phyloP scores from a whole-genome alignment of 2,329 filamentous ascomycete species.

The Colletotrichum lini region DNA sequence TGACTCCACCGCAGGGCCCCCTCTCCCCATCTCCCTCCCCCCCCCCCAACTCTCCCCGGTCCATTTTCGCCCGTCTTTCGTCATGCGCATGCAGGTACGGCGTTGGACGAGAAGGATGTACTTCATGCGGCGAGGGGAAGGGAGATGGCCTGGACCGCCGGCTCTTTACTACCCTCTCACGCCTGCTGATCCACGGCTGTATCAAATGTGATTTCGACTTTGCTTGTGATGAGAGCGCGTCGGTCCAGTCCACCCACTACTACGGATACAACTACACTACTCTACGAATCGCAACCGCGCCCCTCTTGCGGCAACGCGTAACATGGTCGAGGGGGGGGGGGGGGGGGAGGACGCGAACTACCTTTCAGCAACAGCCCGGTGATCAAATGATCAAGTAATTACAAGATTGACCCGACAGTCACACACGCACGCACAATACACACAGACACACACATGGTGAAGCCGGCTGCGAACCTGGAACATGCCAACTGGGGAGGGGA shows the following conservation, averaged over 20 bases:
- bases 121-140: conserved; percentile 27
- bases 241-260: no score
- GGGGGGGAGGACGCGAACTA: no score
- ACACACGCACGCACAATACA: no score
- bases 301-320: background rate
- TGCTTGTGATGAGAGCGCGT: background rate
- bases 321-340: no score
- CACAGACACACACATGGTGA: background rate
- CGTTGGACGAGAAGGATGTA: conserved; percentile 36
- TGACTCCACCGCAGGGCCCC: conserved; percentile 18
- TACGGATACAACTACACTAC: no score
- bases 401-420: background rate
- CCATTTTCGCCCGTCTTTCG: background rate
- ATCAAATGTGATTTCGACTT: background rate
- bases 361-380: background rate
- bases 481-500: background rate
- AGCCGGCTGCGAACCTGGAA: background rate
- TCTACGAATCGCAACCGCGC: background rate
- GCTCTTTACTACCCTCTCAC: conserved; percentile 26
- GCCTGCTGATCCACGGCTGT: conserved; percentile 7
- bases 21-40: background rate
- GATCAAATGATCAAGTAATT: background rate
- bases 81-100: conserved; percentile 39
- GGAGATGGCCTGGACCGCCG: conserved; percentile 31
- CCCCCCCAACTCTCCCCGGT: background rate